Conservation (phyloP, 257 asterid genomes). For the Solanum lycopersicoides region DNA sequence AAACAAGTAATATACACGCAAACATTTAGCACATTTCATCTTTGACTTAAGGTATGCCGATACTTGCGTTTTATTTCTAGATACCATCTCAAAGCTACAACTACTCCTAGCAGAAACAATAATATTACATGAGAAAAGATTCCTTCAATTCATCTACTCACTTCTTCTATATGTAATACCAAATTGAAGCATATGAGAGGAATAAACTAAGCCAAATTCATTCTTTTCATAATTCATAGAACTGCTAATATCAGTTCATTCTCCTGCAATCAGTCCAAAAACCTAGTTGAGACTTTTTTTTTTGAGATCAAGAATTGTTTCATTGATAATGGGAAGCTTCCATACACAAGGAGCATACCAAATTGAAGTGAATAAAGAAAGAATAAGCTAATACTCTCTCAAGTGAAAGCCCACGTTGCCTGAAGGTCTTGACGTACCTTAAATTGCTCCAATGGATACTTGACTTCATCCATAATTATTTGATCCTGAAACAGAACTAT, state of each 20-base stretch:
- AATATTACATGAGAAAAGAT: background rate
- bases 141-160: background rate
- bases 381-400: background rate
- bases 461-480: constrained; percentile 68
- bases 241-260: background rate
- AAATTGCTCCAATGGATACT: constrained; percentile 75
- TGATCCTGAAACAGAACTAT: constrained; percentile 69
- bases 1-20: background rate
- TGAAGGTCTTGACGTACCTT: constrained; percentile 44
- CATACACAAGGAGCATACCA: background rate
- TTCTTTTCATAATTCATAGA: background rate
- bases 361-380: background rate
- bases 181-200: background rate
- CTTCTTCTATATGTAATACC: background rate
- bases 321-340: background rate
- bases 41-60: background rate
- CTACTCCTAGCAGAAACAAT: background rate
- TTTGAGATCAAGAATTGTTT: background rate
- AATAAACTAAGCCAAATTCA: background rate
- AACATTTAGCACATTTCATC: background rate
- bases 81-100: background rate
- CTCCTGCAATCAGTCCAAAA: background rate
- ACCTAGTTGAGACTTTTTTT: background rate
- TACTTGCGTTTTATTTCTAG: background rate
- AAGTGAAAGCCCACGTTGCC: background rate